phyloP scores from a whole-genome alignment of 2,329 filamentous ascomycete species.

The Stylonectria norvegica region DNA sequence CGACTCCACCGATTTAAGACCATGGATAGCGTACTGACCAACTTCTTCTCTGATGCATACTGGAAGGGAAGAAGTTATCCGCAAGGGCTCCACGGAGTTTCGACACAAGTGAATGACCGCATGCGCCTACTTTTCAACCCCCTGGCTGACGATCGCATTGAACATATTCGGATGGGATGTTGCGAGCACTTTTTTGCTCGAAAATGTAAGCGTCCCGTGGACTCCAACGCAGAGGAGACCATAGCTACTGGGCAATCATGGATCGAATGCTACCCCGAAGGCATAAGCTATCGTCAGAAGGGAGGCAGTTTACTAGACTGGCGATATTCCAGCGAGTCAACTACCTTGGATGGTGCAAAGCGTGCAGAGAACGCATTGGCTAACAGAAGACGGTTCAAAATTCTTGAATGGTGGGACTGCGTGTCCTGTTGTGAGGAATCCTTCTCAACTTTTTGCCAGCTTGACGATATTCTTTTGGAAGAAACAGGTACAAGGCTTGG shows the following conservation, averaged over 20 bases:
- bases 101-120: not conserved
- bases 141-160: fast-evolving
- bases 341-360: not conserved
- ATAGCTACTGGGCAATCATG: not conserved
- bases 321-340: conserved; percentile 1
- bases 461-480: too few species aligned
- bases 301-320: conserved; percentile 2
- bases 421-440: conserved; percentile 5
- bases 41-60: not conserved
- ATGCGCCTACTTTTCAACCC: conserved; percentile 6
- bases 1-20: conserved; percentile 13
- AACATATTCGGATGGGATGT: not conserved
- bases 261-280: conserved; percentile 8
- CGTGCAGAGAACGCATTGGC: not conserved
- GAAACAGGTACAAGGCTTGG: too few species aligned
- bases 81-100: not conserved
- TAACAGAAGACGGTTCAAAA: too few species aligned
- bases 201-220: too few species aligned
- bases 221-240: too few species aligned
- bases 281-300: conserved; percentile 6
- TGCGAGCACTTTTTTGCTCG: conserved; percentile 5
- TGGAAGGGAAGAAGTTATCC: not conserved
- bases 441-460: too few species aligned
- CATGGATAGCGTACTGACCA: not conserved
- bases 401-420: conserved; percentile 5